Base-by-base conservation (phyloP, 805 yeast genomes). In the Pichia exigua region DNA sequence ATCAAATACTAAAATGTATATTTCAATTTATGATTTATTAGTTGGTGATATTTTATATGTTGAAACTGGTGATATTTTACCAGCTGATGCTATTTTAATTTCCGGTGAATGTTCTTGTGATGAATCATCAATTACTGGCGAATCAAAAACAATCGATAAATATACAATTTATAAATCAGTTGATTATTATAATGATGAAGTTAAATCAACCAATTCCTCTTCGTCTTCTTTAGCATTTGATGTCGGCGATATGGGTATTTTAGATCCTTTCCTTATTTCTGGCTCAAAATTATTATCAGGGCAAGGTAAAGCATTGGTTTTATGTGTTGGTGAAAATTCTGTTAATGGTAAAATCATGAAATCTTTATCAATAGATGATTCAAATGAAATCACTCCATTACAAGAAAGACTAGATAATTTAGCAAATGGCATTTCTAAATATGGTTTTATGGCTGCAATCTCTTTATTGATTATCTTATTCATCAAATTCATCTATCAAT, bases 391-490 rank as follows among this genome's bases (percentile, higher is more conserved):
- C 26, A 95, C 99, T 7, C 98, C 99, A 1, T 70, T 94, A 64
- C 97, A 91, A 62, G 83, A 73, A 48, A 81, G 97, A 60, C 75
- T 94, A 54, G 82, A 86, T 62, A 73, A 76, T 48, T 77, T 94
- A 52, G 97, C 99, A 1, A 95, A 85, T 63, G 95, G 94, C 35
- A 94, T 94, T 54, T 91, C 97, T n/a, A 88, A 87, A 65, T 88
- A 87, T 67, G 99, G 98, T 50, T 80, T 89, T 56, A 70, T 86
- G 47, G 92, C 95, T 2, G 96, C 98, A 1, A 65, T 82, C 41
- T 62, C 92, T n/a, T 73, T 94, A 48, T 92, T 94, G 62, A 58
- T 87, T 38, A 87, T 91, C 26, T 73, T 94, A 18, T 81, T 94
- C 63, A 77, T 86, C 55, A 81, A 91, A 57, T 94, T 85, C 65